These are phyloP conservation scores for Phytophthora cajani DNA, from an alignment of 352 stramenopile genomes.

Conservation along the genomic window DNA sequence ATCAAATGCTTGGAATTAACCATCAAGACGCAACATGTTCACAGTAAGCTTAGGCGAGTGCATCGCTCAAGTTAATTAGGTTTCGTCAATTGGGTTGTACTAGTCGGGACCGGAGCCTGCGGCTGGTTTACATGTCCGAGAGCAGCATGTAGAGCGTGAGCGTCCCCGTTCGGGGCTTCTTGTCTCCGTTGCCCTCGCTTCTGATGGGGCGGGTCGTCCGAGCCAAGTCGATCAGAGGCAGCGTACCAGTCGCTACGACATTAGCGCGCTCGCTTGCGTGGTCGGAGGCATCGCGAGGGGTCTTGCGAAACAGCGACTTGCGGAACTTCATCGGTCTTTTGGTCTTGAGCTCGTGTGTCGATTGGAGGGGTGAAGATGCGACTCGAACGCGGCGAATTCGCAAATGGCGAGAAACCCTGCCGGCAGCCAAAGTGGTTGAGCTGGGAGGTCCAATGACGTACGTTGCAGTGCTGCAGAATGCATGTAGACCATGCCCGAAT, in stretches of 20 bases:
- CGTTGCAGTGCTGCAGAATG: conserved; percentile 16
- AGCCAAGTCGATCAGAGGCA: conserved; percentile 22
- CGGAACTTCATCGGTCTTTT: conserved; percentile 27
- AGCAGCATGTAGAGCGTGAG: conserved; percentile 31
- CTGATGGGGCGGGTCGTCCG: conserved; percentile 10
- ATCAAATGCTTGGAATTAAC: background rate
- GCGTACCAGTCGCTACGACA: background rate
- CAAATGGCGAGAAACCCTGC: background rate
- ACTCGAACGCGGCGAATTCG: background rate
- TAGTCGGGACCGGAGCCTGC: background rate
- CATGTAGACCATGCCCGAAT: conserved; percentile 24
- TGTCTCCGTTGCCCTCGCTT: conserved; percentile 12
- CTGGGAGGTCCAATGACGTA: background rate
- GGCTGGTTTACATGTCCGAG: conserved; percentile 23
- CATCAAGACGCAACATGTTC: background rate
- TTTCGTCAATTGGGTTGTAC: background rate
- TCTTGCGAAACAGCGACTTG: conserved; percentile 25
- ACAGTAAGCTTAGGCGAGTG: background rate
- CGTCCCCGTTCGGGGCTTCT: conserved; percentile 16
- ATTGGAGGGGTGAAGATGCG: background rate
- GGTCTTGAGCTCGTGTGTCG: background rate
- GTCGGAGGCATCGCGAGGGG: background rate
- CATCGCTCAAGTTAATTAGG: background rate
- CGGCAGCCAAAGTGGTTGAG: background rate
- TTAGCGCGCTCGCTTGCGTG: background rate